Base-by-base conservation (phyloP, 371 early-diverging fungal genomes). In the Mucor irregularis region DNA sequence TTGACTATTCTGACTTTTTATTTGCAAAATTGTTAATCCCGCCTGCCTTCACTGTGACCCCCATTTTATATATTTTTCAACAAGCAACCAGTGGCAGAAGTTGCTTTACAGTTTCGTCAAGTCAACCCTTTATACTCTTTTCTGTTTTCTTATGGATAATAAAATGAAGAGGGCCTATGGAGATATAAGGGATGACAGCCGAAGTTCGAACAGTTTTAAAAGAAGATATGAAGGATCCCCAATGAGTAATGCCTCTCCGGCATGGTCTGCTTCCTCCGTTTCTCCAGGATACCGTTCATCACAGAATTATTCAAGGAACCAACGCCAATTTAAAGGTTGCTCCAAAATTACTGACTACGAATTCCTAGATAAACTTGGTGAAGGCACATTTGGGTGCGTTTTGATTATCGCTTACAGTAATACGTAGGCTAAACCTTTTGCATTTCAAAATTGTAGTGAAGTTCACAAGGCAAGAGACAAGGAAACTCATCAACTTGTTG, bases 361-460 rank as follows among this genome's bases (percentile, higher is more conserved):
- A 47, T 69, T 88, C 43, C 64, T 75, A 14, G 80, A 83, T 11
- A 94, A 91, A 72, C 77, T 97, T 24, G 98, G 98, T 38, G 94
- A 96, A 64, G 98, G 98, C 24, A 97, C 97, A 5, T 97, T 96
- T 81, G 98, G 98, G 90, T 91, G 82, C 40, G 68, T 46, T 37
- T 30, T 9, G 24, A 21, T 7, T 29, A 25, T 21, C 30, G 13
- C 21, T 2, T 6, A 21, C 24, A 35, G 7, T n/a, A 13, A 10
- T 26, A 17, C 8, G 38, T 30, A 56, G 21, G 2, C 2, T n/a
- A 11, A 17, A 43, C 13, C 7, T 10, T 16, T 0, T 24, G 5
- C 24, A 40, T 35, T 50, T 9, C 4, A 14, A 16, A 25, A 17
- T 16, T 38, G 16, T 28, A 89, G 92, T 40, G 94, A 94, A 54